Base-by-base conservation (phyloP, 257 asterid species). In the Salvia splendens region DNA sequence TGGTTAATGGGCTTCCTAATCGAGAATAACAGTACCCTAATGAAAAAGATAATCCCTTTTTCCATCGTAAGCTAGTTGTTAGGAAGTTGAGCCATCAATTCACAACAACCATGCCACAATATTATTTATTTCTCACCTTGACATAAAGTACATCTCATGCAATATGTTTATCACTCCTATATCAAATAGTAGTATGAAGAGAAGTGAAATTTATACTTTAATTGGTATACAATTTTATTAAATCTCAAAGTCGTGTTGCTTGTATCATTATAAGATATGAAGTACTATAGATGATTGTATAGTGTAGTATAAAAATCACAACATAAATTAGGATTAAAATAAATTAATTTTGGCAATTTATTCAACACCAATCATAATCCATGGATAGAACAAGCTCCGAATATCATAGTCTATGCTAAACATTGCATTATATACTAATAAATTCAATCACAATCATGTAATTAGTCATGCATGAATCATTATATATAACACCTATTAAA, bases 21-120 rank as follows among this genome's bases (percentile, higher is more conserved):
- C 57, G 70, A 58, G 24, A 45, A 45, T n/a, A 62, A 69, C 68
- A 74, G 72, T 50, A 11, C 51, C 59, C 47, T 50, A 53, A 64
- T 55, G 35, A 45, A 59, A 71, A 67, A 42, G 54, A n/a, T 49
- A 54, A 61, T 42, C 67, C 65, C 56, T 70, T 59, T 64, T 65
- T 53, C 41, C 42, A 38, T 65, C 47, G 28, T 60, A 58, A 60
- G 53, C 61, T 79, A 75, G 81, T 73, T 56, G 73, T 78, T 67
- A 70, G 86, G 85, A 79, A 70, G 86, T 85, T 86, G 76, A 40
- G 79, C 82, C 77, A 80, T 82, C 86, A 82, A 76, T 75, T 80
- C 87, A 74, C 73, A 78, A 73, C 77, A 52, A 82, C 83, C 81
- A 68, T 78, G 80, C 73, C 55, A 64, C 69, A 33, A 33, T 42